Base-by-base conservation (phyloP, 2,329 filamentous ascomycete species). In the Ceratocystis cacaofunesta region DNA sequence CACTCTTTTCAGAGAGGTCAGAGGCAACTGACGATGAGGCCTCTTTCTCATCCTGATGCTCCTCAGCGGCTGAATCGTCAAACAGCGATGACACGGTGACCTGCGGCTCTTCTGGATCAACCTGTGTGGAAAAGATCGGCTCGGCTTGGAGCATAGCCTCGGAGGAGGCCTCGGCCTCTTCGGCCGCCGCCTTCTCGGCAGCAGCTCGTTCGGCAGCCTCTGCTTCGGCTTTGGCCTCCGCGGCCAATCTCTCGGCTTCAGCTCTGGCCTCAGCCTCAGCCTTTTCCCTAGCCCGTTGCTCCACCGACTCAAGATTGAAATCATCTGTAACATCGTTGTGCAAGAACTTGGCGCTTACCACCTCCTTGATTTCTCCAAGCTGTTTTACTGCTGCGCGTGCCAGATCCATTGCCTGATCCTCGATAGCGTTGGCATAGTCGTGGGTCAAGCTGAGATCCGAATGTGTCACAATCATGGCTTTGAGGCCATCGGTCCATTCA, bases 401-500 rank as follows among this genome's bases (percentile, higher is more conserved):
- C 67, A 89, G 78, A 19, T 80, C 79, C 90, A 97, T 96, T 64
- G 85, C 92, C 64, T 85, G 80, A 60, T 88, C 85, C 72, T 96
- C 86, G 17, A 96, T 75, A 60, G 86, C 83, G 55, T 84, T 82
- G 4, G 84, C 85, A 46, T 84, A 82, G 41, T 84, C 79, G 71
- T 88, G 85, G 19, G 90, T 88, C 65, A 84, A 78, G 22, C 80
- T 77, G 12, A 96, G 79, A 30, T 83, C 85, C 7, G 87, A 83
- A 72, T 96, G 89, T 2, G 84, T 81, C 67, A 87, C 82, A 48
- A 90, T 88, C 64, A 92, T 82, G 67, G 85, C 80, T 72, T 90
- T 86, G 61, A 99, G 85, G 70, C 95, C 89, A 44, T 84, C 80
- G 65, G 89, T 87, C 91, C 92, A 96, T 71, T 90, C 85, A 61